Base-by-base conservation (phyloP, 345 rosid species). In the Rubroshorea leprosula region DNA sequence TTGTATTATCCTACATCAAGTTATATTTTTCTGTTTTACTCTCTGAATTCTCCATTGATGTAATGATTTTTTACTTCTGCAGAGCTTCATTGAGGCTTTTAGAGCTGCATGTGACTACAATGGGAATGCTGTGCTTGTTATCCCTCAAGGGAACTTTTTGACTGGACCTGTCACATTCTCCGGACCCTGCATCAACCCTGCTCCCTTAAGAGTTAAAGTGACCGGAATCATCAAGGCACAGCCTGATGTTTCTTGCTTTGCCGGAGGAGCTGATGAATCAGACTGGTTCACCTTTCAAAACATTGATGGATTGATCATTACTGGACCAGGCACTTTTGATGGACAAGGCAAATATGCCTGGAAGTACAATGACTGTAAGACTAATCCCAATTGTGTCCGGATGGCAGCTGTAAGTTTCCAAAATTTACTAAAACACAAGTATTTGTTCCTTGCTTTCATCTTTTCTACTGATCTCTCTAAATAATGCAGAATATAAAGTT, bases 291-390 rank as follows among this genome's bases (percentile, higher is more conserved):
- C 26, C 0, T 64, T 64, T 23, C 71, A 74, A 17, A 22, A 39
- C 11, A 23, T 78, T 0, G 38, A 71, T 21, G 83, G 85, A 19
- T 61, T 81, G 45, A 44, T 72, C 9, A 48, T 84, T 20, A 55
- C 69, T 10, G 91, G 91, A 1, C 45, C 57, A 1, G 87, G 91
- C 31, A 68, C 64, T n/a, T 31, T 82, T 16, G 80, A 82, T 48
- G 91, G 87, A 50, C 83, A 78, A 51, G 91, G 91, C 49, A 12
- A 58, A 1, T 6, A 49, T 4, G 69, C 62, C 18, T 84, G 91
- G 87, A 49, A 74, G 38, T 64, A 67, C 67, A 59, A 65, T 24
- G 10, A 39, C 23, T 63, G 70, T 2, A 55, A 54, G 2, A 21
- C 31, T 25, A 56, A 64, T 11, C 11, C 20, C n/a, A n/a, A 49